Conservation (phyloP, 2,329 filamentous ascomycete species). For the Stemphylium vesicarium region DNA sequence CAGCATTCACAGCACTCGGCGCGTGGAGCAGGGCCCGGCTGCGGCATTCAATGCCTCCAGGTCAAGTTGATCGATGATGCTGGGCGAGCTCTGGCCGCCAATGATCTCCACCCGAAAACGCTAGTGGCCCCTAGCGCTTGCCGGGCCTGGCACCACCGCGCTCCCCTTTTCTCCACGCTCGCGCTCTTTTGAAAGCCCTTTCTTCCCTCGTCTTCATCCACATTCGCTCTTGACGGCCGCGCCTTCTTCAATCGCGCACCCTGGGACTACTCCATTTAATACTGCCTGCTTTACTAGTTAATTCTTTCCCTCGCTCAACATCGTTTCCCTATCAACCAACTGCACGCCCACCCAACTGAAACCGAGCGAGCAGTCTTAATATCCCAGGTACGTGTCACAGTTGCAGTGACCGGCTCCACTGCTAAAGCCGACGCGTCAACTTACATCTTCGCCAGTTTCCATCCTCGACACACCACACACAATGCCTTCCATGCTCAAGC, state of each 20-base stretch:
- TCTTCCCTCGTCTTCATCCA: constrained; percentile 29
- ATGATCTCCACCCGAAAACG: constrained; percentile 21
- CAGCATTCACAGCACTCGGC: neutral
- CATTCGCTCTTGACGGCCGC: constrained; percentile 32
- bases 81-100: constrained; percentile 20
- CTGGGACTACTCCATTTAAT: constrained; percentile 38
- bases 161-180: constrained; percentile 27
- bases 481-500: constrained; percentile 62
- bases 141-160: constrained; percentile 23
- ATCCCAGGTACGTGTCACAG: constrained; percentile 39
- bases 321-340: constrained; percentile 39
- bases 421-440: constrained; percentile 24
- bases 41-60: constrained; percentile 2
- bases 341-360: constrained; percentile 24
- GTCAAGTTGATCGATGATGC: constrained; percentile 11
- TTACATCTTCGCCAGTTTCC: constrained; percentile 37
- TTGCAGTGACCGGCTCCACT: constrained; percentile 17
- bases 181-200: constrained; percentile 13
- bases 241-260: constrained; percentile 26
- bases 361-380: constrained; percentile 45
- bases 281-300: constrained; percentile 39
- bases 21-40: neutral
- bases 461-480: constrained; percentile 21
- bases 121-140: constrained; percentile 18
- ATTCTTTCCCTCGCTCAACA: constrained; percentile 50